Evolutionary conservation across 2,329 filamentous ascomycete species (phyloP).

Genomic region (Hypoxylon rubiginosum): DNA sequence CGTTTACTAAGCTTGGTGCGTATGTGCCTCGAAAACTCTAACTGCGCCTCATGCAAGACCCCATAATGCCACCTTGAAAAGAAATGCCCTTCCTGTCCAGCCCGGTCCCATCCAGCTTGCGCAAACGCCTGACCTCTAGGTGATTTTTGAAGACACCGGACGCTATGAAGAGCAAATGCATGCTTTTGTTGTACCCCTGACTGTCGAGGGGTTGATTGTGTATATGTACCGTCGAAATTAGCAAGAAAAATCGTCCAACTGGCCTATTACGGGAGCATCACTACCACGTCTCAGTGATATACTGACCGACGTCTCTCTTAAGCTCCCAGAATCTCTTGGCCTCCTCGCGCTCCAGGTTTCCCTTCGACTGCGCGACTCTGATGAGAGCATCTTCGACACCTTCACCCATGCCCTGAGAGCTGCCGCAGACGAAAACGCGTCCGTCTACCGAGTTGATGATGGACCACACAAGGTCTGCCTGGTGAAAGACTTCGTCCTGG

Average conservation of each 20-base stretch:
- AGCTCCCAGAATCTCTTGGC: conserved; percentile 89
- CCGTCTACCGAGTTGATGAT: conserved; percentile 97
- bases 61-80: conserved; percentile 24
- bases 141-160: conserved; percentile 26
- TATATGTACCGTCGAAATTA: conserved; percentile 2
- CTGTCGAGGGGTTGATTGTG: conserved; percentile 7
- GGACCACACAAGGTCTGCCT: conserved; percentile 98
- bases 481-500: conserved; percentile 91
- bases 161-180: conserved; percentile 29
- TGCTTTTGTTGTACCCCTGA: conserved; percentile 6
- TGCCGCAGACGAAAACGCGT: conserved; percentile 95
- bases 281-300: conserved; percentile 87
- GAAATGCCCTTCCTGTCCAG: conserved; percentile 12
- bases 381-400: conserved; percentile 90
- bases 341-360: conserved; percentile 84
- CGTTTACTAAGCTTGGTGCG: background rate
- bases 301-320: conserved; percentile 94
- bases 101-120: conserved; percentile 27
- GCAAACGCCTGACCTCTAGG: conserved; percentile 37
- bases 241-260: too few species aligned
- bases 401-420: conserved; percentile 96
- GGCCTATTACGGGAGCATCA: background rate
- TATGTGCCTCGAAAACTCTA: conserved; percentile 7
- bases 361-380: conserved; percentile 93
- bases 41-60: conserved; percentile 22